These are phyloP conservation scores for Penicillium robsamsonii DNA, from an alignment of 495 filamentous ascomycete genomes.

Conservation along the genomic window DNA sequence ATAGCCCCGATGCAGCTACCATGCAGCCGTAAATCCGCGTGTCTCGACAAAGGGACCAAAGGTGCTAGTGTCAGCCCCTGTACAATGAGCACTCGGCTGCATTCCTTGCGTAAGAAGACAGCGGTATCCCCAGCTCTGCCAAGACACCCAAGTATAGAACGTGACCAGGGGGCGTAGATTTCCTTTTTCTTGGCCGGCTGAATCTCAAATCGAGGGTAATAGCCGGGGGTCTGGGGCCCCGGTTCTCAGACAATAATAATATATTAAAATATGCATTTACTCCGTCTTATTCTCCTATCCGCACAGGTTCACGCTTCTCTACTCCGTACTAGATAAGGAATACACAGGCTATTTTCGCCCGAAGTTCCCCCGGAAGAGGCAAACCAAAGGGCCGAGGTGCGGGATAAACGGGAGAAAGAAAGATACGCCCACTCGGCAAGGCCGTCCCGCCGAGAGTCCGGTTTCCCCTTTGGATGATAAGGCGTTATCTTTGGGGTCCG, in stretches of 20 bases:
- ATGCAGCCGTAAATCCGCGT: conserved; percentile 27
- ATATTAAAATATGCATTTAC: not conserved
- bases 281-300: not conserved
- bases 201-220: conserved; percentile 2
- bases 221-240: conserved; percentile 4
- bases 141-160: not conserved
- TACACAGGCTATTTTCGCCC: not conserved
- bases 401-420: conserved; percentile 28
- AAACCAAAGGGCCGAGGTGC: not conserved
- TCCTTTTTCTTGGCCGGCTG: not conserved
- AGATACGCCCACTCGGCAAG: conserved; percentile 30
- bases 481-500: not conserved
- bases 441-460: not conserved
- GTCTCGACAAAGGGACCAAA: conserved; percentile 9
- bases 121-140: not conserved
- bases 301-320: conserved; percentile 19
- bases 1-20: conserved; percentile 13
- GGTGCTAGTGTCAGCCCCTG: conserved; percentile 14
- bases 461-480: conserved; percentile 20
- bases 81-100: not conserved
- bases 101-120: conserved; percentile 7
- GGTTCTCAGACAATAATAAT: not conserved
- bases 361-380: conserved; percentile 7
- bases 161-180: conserved; percentile 1
- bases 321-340: too few species aligned